Conservation (phyloP, 192 early-diverging fungal species). For the Lunasporangiospora selenospora region DNA sequence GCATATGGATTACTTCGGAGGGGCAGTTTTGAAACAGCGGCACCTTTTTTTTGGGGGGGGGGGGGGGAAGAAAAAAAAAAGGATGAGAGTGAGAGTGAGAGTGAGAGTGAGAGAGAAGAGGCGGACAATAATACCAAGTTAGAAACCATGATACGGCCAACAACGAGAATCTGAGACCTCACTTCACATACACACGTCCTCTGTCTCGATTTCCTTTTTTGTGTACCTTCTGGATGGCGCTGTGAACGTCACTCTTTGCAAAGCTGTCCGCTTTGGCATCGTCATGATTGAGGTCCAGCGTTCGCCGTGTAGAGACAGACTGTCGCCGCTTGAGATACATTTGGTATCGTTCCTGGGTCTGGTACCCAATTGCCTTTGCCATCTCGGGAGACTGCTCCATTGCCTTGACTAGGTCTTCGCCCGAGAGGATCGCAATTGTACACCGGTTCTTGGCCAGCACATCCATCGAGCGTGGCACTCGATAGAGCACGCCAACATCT, state of each 20-base stretch:
- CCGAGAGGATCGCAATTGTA: constrained; percentile 64
- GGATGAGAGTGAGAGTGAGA: neutral
- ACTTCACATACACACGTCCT: too few species aligned
- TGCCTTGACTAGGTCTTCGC: constrained; percentile 61
- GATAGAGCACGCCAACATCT: constrained; percentile 80
- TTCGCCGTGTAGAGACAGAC: constrained; percentile 24
- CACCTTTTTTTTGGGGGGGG: constrained; percentile 22
- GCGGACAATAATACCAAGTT: too few species aligned
- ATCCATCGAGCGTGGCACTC: constrained; percentile 74
- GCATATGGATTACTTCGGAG: constrained; percentile 49
- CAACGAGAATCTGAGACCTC: too few species aligned
- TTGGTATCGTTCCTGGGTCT: constrained; percentile 67
- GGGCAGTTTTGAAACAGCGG: constrained; percentile 53
- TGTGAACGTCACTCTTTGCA: constrained; percentile 38
- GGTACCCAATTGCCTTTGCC: constrained; percentile 58
- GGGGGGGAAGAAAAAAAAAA: neutral
- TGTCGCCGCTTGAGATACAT: constrained; percentile 51
- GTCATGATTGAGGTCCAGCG: constrained; percentile 28
- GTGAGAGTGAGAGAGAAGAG: too few species aligned
- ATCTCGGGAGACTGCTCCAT: constrained; percentile 70
- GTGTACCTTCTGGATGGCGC: constrained; percentile 36
- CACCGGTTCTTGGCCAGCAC: constrained; percentile 72
- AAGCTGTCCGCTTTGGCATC: constrained; percentile 37
- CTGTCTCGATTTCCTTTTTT: neutral
- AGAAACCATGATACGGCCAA: too few species aligned